These are phyloP conservation scores for Zoysia matrella DNA, from an alignment of 202 grass and related monocot genomes.

Conservation along the genomic window DNA sequence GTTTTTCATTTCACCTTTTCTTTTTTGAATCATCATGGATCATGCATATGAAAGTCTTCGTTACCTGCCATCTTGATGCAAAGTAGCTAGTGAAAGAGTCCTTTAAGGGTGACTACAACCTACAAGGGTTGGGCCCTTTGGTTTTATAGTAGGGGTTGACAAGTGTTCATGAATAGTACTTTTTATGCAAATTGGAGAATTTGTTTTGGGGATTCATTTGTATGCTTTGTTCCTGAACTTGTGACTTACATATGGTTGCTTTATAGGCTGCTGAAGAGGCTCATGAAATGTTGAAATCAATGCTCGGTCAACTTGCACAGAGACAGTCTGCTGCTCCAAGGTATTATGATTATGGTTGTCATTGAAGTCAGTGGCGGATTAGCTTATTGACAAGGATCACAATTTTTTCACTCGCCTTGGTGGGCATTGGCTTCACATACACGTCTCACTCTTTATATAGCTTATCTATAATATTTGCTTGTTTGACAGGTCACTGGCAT, in stretches of 20 bases:
- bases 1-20: conserved; percentile 15
- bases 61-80: not conserved
- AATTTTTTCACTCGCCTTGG: not conserved
- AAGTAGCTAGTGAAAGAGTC: conserved; percentile 2
- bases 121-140: not conserved
- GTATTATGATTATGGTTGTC: conserved; percentile 40
- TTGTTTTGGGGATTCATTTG: conserved; percentile 14
- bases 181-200: not conserved
- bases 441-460: not conserved
- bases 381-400: not conserved
- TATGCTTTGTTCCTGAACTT: conserved; percentile 2
- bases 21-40: too few relatives aligned
- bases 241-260: not conserved
- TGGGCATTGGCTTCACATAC: not conserved
- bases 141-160: not conserved
- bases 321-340: conserved; percentile 69
- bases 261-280: conserved; percentile 82
- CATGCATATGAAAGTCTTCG: too few relatives aligned
- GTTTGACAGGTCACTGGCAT: conserved; percentile 55
- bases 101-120: not conserved
- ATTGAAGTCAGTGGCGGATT: conserved; percentile 19
- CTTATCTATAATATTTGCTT: conserved; percentile 16
- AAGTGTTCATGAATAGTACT: not conserved
- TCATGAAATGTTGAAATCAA: conserved; percentile 71
- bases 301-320: conserved; percentile 63